Evolutionary conservation across 2,329 filamentous ascomycete species (phyloP), one percentile per base, ranked within the genome.

Genomic region (Penicillium psychrosexuale): DNA sequence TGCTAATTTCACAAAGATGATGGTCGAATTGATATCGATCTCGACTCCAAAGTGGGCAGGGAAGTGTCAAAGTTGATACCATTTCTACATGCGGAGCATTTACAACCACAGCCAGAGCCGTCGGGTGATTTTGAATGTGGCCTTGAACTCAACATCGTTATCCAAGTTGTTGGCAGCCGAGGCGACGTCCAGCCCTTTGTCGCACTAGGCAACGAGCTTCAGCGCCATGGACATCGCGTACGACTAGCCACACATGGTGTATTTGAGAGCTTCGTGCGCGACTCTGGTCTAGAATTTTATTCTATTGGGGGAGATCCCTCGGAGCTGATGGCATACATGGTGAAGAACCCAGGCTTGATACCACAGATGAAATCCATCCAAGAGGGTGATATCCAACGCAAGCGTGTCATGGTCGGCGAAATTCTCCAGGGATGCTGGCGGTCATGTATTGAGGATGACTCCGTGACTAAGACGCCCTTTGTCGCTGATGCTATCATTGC

Each of bases 101-200:
- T 38, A 2, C 4, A 40, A 8, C 24, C 38, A 36, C 46, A 51
- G 15, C 51, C 15, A 52, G 57, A 34, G 19, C 31, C 46, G 5
- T 8, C 36, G 8, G 27, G 17, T 1, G 15, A 39, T n/a, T 8
- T 8, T 0, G 40, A 30, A 39, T 49, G 33, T n/a, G 8, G 31
- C 8, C 36, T 56, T 1, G 44, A 62, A n/a, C 65, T 81, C 34
- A 81, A 80, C 50, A 74, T 81, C 24, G 78, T 81, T 5, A 79
- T 82, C 46, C 80, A 82, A 51, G 77, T 82, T 3, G 80, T 83
- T 72, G 82, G 28, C 77, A 85, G 61, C 78, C 81, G 3, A 11
- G 81, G 81, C 5, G 81, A 83, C 62, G 78, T 83, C 1, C 82
- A 85, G 54, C 82, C 82, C 0, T 85, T 85, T 53, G 70, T 85